A percentile compares a stretch with the other conserved stretches of the same genome.
Conservation (phyloP, 2,329 filamentous ascomycete species). For the Fusarium sp. region DNA sequence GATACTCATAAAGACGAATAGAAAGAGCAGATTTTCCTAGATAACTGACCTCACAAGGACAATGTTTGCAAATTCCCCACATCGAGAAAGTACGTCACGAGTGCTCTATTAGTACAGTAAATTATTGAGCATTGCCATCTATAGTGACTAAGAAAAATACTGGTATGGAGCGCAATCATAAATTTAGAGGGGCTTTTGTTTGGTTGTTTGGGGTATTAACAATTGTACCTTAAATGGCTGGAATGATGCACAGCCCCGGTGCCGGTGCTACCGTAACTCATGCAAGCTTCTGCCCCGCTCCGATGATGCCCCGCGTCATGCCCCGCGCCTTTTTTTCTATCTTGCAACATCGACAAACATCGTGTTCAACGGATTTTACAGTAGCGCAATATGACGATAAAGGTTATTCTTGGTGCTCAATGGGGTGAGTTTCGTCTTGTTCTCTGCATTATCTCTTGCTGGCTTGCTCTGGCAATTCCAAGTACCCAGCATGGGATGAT, state of each 20-base stretch:
- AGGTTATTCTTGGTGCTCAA: constrained; percentile 18
- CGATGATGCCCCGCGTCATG: constrained; percentile 14
- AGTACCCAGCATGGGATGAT: not conserved
- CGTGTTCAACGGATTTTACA: constrained; percentile 10
- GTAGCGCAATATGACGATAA: constrained; percentile 15
- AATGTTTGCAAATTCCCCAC: not conserved
- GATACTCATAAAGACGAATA: not conserved
- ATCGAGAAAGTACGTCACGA: not conserved
- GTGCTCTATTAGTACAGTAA: not conserved
- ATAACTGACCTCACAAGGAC: not conserved
- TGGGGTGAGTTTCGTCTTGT: not conserved
- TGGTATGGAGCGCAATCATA: not conserved
- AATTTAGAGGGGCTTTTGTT: not conserved
- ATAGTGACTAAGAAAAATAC: not conserved
- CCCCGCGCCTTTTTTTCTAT: constrained; percentile 15
- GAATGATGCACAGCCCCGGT: constrained; percentile 11
- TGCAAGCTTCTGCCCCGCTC: constrained; percentile 14
- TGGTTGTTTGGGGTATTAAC: not conserved
- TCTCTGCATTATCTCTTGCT: not conserved
- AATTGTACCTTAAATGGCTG: constrained; percentile 2
- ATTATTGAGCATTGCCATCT: not conserved
- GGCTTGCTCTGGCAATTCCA: too few species aligned
- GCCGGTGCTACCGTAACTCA: constrained; percentile 4
- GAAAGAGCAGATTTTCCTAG: not conserved
- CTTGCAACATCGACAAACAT: constrained; percentile 19